These are phyloP conservation scores for Suillus tomentosus DNA, from an alignment of 768 basidiomycete genomes.

Conservation along the genomic window DNA sequence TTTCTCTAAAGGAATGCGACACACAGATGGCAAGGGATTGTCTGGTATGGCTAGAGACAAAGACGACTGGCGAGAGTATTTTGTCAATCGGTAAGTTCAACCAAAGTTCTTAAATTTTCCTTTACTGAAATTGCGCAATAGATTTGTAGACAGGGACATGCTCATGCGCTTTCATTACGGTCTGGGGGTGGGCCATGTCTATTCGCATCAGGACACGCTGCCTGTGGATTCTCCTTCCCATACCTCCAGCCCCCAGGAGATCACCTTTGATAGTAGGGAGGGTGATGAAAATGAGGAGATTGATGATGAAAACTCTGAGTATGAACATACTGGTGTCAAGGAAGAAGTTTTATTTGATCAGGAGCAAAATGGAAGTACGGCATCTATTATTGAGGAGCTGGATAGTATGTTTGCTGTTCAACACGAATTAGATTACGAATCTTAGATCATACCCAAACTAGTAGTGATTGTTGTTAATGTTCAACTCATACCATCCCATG, in stretches of 20 bases:
- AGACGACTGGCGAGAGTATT: conserved; percentile 17
- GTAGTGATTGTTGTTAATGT: too few species aligned
- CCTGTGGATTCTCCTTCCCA: not conserved
- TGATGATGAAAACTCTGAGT: not conserved
- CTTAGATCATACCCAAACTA: not conserved
- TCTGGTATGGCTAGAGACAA: conserved; percentile 11
- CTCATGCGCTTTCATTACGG: conserved; percentile 25
- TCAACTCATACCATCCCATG: too few species aligned
- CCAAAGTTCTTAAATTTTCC: not conserved
- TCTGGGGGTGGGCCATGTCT: conserved; percentile 16
- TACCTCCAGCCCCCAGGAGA: not conserved
- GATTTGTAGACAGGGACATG: conserved; percentile 25
- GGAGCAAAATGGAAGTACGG: conserved; percentile 3
- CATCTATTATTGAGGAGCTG: not conserved
- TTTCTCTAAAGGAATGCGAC: conserved; percentile 11
- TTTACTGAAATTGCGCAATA: conserved; percentile 6
- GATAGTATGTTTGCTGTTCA: not conserved
- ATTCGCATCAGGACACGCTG: conserved; percentile 3
- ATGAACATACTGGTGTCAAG: not conserved
- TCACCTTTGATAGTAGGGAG: not conserved
- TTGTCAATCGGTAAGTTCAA: conserved; percentile 14
- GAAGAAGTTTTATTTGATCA: not conserved
- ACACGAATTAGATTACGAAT: not conserved
- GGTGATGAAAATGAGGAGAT: not conserved
- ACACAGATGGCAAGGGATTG: conserved; percentile 4